phyloP scores from a whole-genome alignment of 2,329 filamentous ascomycete species.

The Cladophialophora bantiana region DNA sequence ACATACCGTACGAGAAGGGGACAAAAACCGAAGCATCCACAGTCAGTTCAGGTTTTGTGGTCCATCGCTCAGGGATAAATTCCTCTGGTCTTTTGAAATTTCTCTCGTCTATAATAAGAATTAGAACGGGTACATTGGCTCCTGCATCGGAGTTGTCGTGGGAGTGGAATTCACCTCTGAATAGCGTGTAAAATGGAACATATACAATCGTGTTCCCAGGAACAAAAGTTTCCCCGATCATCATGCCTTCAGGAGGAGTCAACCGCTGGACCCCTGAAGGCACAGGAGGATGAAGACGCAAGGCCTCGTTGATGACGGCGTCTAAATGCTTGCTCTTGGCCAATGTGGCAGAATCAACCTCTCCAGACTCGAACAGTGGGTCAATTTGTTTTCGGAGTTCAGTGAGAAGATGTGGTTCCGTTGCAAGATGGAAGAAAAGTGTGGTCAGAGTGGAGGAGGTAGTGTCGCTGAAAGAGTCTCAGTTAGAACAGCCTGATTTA shows the following conservation, averaged over 20 bases:
- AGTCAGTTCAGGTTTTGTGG: constrained; percentile 44
- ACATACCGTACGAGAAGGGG: constrained; percentile 51
- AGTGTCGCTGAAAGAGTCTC: not conserved
- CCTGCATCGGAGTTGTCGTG: not conserved
- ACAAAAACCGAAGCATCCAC: constrained; percentile 43
- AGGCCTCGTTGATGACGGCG: constrained; percentile 51
- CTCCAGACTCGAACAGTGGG: not conserved
- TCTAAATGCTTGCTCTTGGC: constrained; percentile 41
- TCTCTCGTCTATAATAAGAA: constrained; percentile 45
- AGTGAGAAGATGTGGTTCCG: not conserved
- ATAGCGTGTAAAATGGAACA: constrained; percentile 9
- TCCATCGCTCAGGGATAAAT: constrained; percentile 52
- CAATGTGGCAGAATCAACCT: not conserved
- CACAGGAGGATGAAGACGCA: constrained; percentile 51
- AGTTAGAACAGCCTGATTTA: not conserved
- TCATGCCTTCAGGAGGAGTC: constrained; percentile 46
- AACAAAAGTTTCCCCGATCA: constrained; percentile 46
- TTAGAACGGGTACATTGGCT: not conserved
- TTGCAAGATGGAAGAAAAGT: constrained; percentile 1
- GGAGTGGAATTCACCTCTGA: not conserved
- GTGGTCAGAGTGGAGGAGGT: not conserved
- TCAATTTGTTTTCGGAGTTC: not conserved
- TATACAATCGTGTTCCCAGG: constrained; percentile 40
- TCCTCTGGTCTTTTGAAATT: constrained; percentile 34
- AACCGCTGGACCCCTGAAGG: constrained; percentile 46